A percentile compares a stretch with the other conserved stretches of the same genome.
These are phyloP conservation scores for Salix udensis DNA, from an alignment of 345 rosid species.

Conservation along the genomic window DNA sequence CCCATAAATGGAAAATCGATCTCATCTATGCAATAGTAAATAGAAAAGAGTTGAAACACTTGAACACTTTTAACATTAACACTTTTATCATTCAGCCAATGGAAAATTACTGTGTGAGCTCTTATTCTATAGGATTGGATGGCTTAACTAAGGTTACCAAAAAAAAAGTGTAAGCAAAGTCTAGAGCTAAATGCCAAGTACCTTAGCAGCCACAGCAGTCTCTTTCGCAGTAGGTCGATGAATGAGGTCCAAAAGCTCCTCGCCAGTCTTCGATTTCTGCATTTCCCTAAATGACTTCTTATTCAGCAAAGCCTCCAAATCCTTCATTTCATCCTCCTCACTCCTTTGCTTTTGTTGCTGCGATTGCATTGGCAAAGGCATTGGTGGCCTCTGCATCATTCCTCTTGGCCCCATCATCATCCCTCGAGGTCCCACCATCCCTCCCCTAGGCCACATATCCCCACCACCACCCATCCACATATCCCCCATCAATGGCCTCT, in stretches of 20 bases:
- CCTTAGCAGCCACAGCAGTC: constrained; percentile 95
- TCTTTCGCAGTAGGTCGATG: constrained; percentile 92
- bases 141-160: neutral
- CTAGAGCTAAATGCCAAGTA: constrained; percentile 16
- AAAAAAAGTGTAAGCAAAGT: neutral
- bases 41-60: neutral
- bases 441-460: constrained; percentile 42
- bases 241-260: constrained; percentile 84
- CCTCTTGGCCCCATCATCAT: constrained; percentile 37
- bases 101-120: neutral
- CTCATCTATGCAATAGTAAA: neutral
- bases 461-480: constrained; percentile 55
- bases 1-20: neutral
- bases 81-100: neutral
- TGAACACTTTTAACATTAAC: neutral
- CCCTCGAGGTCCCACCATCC: constrained; percentile 51
- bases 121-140: neutral
- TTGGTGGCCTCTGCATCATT: constrained; percentile 46
- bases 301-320: constrained; percentile 75
- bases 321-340: constrained; percentile 87
- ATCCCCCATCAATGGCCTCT: constrained; percentile 42
- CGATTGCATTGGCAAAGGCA: constrained; percentile 15
- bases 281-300: constrained; percentile 87
- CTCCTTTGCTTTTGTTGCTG: constrained; percentile 50
- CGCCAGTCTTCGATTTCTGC: constrained; percentile 85